Base-by-base conservation (phyloP, 768 basidiomycete genomes). In the Hypholoma fasciculare region DNA sequence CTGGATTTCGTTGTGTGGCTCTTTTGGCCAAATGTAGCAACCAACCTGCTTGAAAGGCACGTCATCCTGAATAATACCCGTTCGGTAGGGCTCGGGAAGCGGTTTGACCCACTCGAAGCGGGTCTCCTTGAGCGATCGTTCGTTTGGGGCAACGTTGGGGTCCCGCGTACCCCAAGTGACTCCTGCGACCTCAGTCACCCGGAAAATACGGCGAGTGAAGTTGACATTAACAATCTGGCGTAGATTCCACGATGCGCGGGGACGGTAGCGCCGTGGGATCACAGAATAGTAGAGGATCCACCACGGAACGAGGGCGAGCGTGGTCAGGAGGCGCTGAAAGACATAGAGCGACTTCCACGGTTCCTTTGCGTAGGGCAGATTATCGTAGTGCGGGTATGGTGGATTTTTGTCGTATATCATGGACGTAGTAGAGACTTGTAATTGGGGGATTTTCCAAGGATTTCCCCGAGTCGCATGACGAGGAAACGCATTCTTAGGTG, bases 161-260 rank as follows among this genome's bases (percentile, higher is more conserved):
- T 81, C 72, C 16, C 79, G 72, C 2, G 81, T 82, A 40, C 76
- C 76, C 78, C 80, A 82, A 8, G 81, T 83, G 17, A 84, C 82
- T 23, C 82, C 82, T 39, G 82, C 82, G 14, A 82, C 77, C 61
- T 84, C 82, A 12, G 82, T 81, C 52, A 84, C 77, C 61, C 74
- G 78, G 74, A 73, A 81, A 11, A 84, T 78, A 37, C 82, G 75
- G 37, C 79, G 75, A 0, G 77, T 82, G 63, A 83, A 84, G 60
- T 79, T 78, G 63, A 82, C 79, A 55, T 78, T 71, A 60, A 84
- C 66, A 42, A 81, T 74, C 66, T 83, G 82, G 26, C 72, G 71
- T 40, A 84, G 59, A 8, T 75, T 76, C 82, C 82, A 84, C 0
- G 80, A 81, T 19, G 72, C 63, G 3, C 82, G 74, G n/a, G 82